A percentile compares a stretch with the other conserved stretches of the same genome.
Evolutionary conservation across 106 monocot genomes (phyloP).

Genomic region (Acorus gramineus): DNA sequence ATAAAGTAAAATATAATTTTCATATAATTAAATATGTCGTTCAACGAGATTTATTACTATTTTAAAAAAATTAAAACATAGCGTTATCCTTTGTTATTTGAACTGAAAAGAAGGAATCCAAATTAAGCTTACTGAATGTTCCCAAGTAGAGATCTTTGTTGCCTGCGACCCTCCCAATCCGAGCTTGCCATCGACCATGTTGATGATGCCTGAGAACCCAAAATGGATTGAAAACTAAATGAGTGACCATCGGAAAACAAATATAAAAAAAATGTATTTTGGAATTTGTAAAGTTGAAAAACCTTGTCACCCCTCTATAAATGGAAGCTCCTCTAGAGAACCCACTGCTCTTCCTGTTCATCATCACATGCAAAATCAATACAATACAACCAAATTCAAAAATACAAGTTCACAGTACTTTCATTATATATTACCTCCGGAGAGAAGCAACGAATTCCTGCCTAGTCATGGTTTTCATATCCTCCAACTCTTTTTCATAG

Average conservation of each 20-base stretch:
- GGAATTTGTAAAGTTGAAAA: background rate
- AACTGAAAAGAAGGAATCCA: background rate
- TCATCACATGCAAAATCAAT: constrained; percentile 1
- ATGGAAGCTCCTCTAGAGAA: constrained; percentile 93
- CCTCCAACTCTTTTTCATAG: constrained; percentile 89
- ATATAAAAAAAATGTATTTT: background rate
- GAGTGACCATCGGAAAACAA: background rate
- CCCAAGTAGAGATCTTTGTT: constrained; percentile 98
- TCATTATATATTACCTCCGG: constrained; percentile 37
- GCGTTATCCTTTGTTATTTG: background rate
- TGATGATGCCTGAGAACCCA: constrained; percentile 61
- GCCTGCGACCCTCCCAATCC: constrained; percentile 88
- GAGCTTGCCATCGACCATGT: constrained; percentile 94
- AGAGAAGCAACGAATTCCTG: constrained; percentile 98
- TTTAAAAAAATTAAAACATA: background rate
- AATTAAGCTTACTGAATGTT: constrained; percentile 86
- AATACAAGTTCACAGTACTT: background rate
- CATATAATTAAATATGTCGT: no score
- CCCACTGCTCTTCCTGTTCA: constrained; percentile 89
- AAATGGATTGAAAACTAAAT: background rate
- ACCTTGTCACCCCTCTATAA: constrained; percentile 96
- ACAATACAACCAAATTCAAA: background rate
- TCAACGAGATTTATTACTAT: no score
- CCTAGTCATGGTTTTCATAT: constrained; percentile 97
- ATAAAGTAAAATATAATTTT: no score